Conservation (phyloP, 2,329 filamentous ascomycete species). For the Fusarium humuli region DNA sequence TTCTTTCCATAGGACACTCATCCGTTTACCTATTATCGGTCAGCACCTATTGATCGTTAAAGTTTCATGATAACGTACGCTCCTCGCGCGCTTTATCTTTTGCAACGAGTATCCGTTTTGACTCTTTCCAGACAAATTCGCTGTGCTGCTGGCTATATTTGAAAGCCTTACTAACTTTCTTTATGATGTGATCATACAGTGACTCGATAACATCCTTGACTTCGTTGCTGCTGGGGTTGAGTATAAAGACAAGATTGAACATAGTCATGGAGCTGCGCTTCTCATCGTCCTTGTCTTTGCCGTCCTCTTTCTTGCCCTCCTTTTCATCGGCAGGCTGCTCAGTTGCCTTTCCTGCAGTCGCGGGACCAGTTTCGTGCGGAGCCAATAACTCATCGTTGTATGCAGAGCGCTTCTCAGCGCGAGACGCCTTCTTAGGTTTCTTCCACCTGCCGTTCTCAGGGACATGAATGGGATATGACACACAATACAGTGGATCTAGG, state of each 20-base stretch:
- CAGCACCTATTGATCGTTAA: not conserved
- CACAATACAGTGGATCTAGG: slow-evolving; percentile 81
- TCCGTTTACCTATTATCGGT: slow-evolving; percentile 61
- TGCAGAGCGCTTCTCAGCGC: slow-evolving; percentile 51
- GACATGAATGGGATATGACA: slow-evolving; percentile 87
- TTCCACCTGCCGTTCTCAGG: slow-evolving; percentile 84
- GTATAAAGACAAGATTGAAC: slow-evolving; percentile 96
- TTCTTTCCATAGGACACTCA: slow-evolving; percentile 76
- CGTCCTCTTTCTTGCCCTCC: slow-evolving; percentile 46
- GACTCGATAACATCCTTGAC: slow-evolving; percentile 79
- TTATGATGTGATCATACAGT: slow-evolving; percentile 87
- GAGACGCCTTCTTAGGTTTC: slow-evolving; percentile 67
- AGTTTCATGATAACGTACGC: slow-evolving; percentile 54
- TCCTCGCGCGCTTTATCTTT: slow-evolving; percentile 85
- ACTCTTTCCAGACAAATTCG: slow-evolving; percentile 92
- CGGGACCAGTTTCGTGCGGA: slow-evolving; percentile 47
- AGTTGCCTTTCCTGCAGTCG: slow-evolving; percentile 40
- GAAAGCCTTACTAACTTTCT: slow-evolving; percentile 91
- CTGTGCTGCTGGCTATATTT: slow-evolving; percentile 92
- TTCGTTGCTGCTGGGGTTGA: slow-evolving; percentile 83
- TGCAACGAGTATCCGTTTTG: slow-evolving; percentile 81
- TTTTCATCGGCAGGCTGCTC: slow-evolving; percentile 47
- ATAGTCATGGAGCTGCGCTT: slow-evolving; percentile 85
- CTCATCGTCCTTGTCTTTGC: slow-evolving; percentile 61
- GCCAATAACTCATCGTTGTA: slow-evolving; percentile 50